A percentile compares a stretch with the other conserved stretches of the same genome.
Evolutionary conservation across 1,139 yeast genomes (phyloP).

Genomic region (Taphrina flavorubra): DNA sequence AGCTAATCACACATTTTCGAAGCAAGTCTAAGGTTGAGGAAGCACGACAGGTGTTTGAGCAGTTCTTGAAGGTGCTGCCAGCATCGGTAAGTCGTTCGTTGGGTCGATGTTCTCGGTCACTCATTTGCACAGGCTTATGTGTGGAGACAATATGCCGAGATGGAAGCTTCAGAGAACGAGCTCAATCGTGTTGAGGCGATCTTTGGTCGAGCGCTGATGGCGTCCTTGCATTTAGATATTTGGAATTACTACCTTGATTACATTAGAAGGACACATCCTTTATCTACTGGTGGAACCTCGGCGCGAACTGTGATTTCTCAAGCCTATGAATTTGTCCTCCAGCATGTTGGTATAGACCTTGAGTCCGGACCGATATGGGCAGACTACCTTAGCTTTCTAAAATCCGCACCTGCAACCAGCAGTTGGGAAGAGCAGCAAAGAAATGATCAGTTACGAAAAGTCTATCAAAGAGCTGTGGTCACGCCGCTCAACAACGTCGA

Average conservation of each 20-base stretch:
- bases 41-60: constrained; percentile 64
- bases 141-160: constrained; percentile 76
- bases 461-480: constrained; percentile 70
- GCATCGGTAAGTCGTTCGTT: constrained; percentile 19
- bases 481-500: constrained; percentile 80
- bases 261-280: constrained; percentile 76
- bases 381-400: constrained; percentile 80
- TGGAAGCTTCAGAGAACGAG: constrained; percentile 72
- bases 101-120: not conserved
- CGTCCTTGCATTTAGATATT: constrained; percentile 66
- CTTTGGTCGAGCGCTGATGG: constrained; percentile 66
- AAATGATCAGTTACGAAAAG: constrained; percentile 74
- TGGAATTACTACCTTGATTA: constrained; percentile 79
- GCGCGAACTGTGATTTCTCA: constrained; percentile 77
- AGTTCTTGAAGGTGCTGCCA: constrained; percentile 58
- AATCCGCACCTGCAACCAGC: constrained; percentile 70
- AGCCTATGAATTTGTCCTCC: constrained; percentile 84
- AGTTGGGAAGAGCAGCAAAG: constrained; percentile 89
- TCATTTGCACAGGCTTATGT: constrained; percentile 65
- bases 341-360: constrained; percentile 78
- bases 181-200: constrained; percentile 68
- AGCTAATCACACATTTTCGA: constrained; percentile 62
- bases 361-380: constrained; percentile 76
- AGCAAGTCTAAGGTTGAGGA: constrained; percentile 68
- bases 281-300: constrained; percentile 79